Conservation (phyloP, 179 eudicot genomes). For the Monotropa hypopitys region DNA sequence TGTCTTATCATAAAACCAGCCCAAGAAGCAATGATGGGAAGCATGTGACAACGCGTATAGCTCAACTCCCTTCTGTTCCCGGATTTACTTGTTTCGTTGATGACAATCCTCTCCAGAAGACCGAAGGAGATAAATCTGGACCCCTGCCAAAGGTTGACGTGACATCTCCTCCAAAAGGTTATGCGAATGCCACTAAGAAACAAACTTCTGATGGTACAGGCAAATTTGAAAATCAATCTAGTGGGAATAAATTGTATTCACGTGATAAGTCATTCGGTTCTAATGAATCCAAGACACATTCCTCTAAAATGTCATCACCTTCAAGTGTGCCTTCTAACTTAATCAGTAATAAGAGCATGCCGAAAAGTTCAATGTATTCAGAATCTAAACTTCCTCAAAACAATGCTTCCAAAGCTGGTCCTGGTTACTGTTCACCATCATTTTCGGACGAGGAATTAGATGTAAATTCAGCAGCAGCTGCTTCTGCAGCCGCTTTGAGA, state of each 20-base stretch:
- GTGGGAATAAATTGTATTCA: conserved; percentile 22
- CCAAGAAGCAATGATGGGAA: conserved; percentile 25
- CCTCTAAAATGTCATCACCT: conserved; percentile 33
- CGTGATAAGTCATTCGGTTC: conserved; percentile 30
- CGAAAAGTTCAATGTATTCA: conserved; percentile 26
- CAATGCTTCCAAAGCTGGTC: conserved; percentile 19
- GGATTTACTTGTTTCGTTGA: conserved; percentile 43
- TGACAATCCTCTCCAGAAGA: conserved; percentile 35
- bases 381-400: conserved; percentile 23
- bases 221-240: conserved; percentile 23
- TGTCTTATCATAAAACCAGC: conserved; percentile 33
- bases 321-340: conserved; percentile 29
- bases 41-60: conserved; percentile 40
- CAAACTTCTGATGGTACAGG: conserved; percentile 17
- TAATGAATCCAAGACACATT: conserved; percentile 28
- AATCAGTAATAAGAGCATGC: conserved; percentile 21
- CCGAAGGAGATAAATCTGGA: conserved; percentile 14
- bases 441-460: conserved; percentile 57
- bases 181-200: conserved; percentile 20
- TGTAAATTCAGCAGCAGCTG: conserved; percentile 68
- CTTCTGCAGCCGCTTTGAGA: conserved; percentile 66
- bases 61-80: conserved; percentile 44
- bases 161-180: conserved; percentile 9
- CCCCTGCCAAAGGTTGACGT: conserved; percentile 10
- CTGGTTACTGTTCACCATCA: conserved; percentile 31